Evolutionary conservation across 805 yeast species (phyloP).

Genomic region (Suhomyces faveliae): DNA sequence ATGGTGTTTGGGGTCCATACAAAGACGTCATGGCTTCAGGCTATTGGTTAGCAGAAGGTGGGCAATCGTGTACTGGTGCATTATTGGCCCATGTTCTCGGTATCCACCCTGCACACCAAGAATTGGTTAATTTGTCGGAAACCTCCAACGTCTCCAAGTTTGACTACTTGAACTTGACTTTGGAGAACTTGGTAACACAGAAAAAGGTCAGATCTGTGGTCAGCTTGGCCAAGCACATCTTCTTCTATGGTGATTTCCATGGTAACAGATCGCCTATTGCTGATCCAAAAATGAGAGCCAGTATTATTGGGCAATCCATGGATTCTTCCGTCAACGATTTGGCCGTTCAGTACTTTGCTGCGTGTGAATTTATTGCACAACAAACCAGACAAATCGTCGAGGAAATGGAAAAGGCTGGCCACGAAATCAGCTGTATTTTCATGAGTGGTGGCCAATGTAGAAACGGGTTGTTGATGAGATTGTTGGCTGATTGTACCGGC

Average conservation of each 20-base stretch:
- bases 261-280: slow-evolving; percentile 99
- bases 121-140: slow-evolving; percentile 65
- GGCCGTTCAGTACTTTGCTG: slow-evolving; percentile 84
- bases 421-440: slow-evolving; percentile 69
- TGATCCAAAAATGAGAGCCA: slow-evolving; percentile 88
- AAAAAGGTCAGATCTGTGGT: slow-evolving; percentile 69
- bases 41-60: slow-evolving; percentile 97
- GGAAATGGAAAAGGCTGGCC: slow-evolving; percentile 79
- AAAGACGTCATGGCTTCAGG: slow-evolving; percentile 88
- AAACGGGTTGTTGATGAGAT: slow-evolving; percentile 82
- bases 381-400: slow-evolving; percentile 95
- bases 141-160: slow-evolving; percentile 71
- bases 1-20: slow-evolving; percentile 99
- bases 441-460: slow-evolving; percentile 98
- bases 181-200: slow-evolving; percentile 63
- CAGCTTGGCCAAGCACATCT: slow-evolving; percentile 76
- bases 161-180: slow-evolving; percentile 73
- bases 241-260: slow-evolving; percentile 93
- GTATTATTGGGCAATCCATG: slow-evolving; percentile 90
- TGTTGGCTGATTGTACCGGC: slow-evolving; percentile 91
- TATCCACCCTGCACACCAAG: slow-evolving; percentile 84
- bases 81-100: slow-evolving; percentile 82
- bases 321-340: slow-evolving; percentile 81
- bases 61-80: slow-evolving; percentile 98
- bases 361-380: slow-evolving; percentile 96